Evolutionary conservation across 2,329 filamentous ascomycete species (phyloP), one percentile per base, ranked within the genome.

Genomic region (Colletotrichum gigasporum): DNA sequence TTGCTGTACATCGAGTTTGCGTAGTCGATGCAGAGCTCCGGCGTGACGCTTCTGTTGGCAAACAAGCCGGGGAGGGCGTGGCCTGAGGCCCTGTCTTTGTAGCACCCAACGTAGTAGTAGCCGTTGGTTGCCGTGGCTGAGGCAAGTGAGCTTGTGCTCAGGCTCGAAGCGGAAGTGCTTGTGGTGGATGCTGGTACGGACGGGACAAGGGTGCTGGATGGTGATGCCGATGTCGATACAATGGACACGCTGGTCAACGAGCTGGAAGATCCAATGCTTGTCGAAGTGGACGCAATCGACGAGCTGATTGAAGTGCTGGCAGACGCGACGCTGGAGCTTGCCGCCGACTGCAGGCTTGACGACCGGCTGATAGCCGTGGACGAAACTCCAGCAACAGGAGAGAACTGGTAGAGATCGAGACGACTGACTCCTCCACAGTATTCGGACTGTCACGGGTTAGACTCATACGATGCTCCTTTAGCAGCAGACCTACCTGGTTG

Each of bases 1-100:
- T 72, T 72, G 24, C 69, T 68, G 3, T 70, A 70, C 22, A 70
- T 58, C 6, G 70, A 71, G 20, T 74, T 67, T 7, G 73, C 75
- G 32, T 73, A 71, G 2, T 67, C 72, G 12, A 76, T 72, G 52
- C 74, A 76, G n/a, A 76, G 71, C 48, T 76, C 72, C 9, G 74
- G 74, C 1, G 72, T 76, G 64, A 76, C 73, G 61, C 69, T 72
- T 60, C 72, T 67, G 58, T 76, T 76, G 32, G 69, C 69, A 55
- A 74, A 71, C 22, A 76, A 55, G 28, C 71, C 71, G 2, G 71
- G 72, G 34, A 76, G 71, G 34, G 74, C 75, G 47, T 76, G 73
- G 2, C 70, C 71, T n/a, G 32, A 45, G 1, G 63, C 68, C 2
- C 65, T 66, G 35, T 74, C 74, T 6, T 57, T 54, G 69, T 70